Percentiles rank a stretch among this genome's conserved stretches.
Conservation (phyloP, 2,329 filamentous ascomycete species). For the Xylaria sp. region DNA sequence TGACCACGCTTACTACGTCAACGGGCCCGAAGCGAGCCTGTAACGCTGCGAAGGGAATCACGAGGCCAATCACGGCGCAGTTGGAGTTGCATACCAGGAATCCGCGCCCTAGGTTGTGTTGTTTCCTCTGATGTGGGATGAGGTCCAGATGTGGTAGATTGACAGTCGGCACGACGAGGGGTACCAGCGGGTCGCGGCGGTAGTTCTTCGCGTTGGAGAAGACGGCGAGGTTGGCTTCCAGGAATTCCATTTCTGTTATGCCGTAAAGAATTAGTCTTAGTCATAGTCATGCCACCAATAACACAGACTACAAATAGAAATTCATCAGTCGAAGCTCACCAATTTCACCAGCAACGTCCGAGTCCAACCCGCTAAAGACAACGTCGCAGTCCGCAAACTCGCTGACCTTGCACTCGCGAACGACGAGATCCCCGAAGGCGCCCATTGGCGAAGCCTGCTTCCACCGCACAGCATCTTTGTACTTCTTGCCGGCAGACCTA, state of each 20-base stretch:
- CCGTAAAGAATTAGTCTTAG: neutral
- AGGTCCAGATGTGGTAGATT: constrained; percentile 88
- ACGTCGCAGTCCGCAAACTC: constrained; percentile 92
- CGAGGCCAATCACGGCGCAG: constrained; percentile 95
- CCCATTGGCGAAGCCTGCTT: constrained; percentile 90
- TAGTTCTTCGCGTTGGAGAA: constrained; percentile 99
- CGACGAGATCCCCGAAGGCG: constrained; percentile 80
- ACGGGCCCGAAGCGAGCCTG: constrained; percentile 88
- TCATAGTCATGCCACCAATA: no score
- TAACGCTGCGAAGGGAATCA: constrained; percentile 92
- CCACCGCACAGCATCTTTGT: constrained; percentile 94
- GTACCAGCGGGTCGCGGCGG: constrained; percentile 87
- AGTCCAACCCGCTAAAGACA: constrained; percentile 91
- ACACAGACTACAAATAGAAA: neutral
- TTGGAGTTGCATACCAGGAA: constrained; percentile 98
- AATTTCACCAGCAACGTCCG: constrained; percentile 90
- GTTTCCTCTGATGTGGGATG: constrained; percentile 85
- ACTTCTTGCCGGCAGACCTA: constrained; percentile 90
- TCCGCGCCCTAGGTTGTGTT: constrained; percentile 79
- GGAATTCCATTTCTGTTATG: constrained; percentile 82
- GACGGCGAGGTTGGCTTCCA: constrained; percentile 86
- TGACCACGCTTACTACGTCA: constrained; percentile 80
- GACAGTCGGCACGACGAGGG: constrained; percentile 93
- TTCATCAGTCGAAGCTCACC: constrained; percentile 63
- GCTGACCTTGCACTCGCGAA: constrained; percentile 83